These are phyloP conservation scores for Verticillium alfalfae DNA, from an alignment of 2,329 filamentous ascomycete genomes.

Conservation along the genomic window DNA sequence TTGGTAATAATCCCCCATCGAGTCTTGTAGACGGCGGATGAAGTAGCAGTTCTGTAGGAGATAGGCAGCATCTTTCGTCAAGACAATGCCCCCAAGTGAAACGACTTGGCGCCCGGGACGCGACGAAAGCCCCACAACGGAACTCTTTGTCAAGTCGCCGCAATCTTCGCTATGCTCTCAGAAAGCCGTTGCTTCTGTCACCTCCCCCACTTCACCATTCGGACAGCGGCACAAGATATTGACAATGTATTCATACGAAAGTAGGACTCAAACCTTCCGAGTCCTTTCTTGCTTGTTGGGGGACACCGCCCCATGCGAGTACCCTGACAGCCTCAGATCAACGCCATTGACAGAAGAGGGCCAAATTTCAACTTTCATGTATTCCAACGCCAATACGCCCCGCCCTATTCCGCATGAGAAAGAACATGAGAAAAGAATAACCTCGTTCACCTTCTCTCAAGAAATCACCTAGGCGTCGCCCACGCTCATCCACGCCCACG, in stretches of 20 bases:
- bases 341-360: neutral
- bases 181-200: neutral
- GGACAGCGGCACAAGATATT: neutral
- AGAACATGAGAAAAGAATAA: neutral
- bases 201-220: neutral
- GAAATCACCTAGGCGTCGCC: slow-evolving; percentile 15
- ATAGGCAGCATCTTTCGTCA: neutral
- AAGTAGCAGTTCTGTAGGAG: neutral
- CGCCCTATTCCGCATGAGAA: neutral
- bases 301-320: neutral
- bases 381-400: neutral
- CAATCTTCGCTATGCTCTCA: neutral
- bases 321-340: neutral
- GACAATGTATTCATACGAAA: neutral
- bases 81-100: neutral
- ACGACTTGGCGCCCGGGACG: neutral
- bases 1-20: neutral
- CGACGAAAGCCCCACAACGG: neutral
- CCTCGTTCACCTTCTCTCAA: neutral
- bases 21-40: neutral
- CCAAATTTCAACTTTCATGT: neutral
- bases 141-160: neutral
- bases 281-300: neutral
- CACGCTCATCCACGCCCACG: slow-evolving; percentile 45
- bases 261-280: neutral